Percentiles rank a stretch among this genome's conserved stretches.
Evolutionary conservation across 441 rosid genomes (phyloP).

Genomic region (Arabidopsis hybrid): DNA sequence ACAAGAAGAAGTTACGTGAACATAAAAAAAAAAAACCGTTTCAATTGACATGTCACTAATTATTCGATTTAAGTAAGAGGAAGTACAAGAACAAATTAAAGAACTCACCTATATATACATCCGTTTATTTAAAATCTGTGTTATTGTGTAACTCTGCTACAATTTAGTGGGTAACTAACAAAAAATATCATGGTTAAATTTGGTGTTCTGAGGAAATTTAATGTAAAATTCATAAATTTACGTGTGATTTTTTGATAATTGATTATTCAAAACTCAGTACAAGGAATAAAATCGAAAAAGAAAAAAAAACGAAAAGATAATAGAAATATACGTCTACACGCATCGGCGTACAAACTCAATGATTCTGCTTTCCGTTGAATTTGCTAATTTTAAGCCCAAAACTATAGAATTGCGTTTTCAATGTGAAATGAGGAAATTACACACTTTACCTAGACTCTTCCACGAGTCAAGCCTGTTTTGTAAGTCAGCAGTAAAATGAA

Average conservation of each 20-base stretch:
- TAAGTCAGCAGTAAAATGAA: too few species aligned
- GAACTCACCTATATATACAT: slow-evolving; percentile 15
- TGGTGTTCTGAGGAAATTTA: not conserved
- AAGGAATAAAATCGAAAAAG: not conserved
- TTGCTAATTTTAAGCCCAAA: not conserved
- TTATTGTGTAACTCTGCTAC: not conserved
- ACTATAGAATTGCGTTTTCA: not conserved
- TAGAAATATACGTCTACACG: not conserved
- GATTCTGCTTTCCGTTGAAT: not conserved
- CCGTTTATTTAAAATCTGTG: not conserved
- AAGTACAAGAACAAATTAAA: not conserved
- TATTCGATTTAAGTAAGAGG: not conserved
- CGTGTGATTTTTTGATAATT: slow-evolving; percentile 1
- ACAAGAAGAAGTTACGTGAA: slow-evolving; percentile 10
- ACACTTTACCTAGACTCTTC: not conserved
- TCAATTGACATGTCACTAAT: slow-evolving; percentile 7
- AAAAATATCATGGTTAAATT: not conserved
- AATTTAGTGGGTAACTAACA: not conserved
- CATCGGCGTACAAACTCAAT: not conserved
- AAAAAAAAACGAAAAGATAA: slow-evolving; percentile 1
- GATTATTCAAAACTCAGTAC: not conserved
- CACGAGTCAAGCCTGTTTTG: not conserved
- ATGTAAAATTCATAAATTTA: not conserved
- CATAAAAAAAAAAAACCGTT: not conserved
- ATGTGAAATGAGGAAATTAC: slow-evolving; percentile 7